Evolutionary conservation across 169 alveolate species (phyloP).

Genomic region (Amoebophrya sp.): DNA sequence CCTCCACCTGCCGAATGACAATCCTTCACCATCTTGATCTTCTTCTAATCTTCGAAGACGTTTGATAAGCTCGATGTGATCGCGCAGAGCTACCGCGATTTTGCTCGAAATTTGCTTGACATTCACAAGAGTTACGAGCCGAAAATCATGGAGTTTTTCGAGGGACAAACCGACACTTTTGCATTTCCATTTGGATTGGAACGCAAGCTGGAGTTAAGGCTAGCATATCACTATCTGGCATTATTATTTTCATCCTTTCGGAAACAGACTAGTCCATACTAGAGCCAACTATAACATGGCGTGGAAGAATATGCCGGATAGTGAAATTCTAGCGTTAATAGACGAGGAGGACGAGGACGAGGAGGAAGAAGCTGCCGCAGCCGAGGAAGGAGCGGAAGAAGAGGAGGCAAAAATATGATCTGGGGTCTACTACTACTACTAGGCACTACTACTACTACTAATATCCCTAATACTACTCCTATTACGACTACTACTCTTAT

Average conservation of each 20-base stretch:
- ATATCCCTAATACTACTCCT: neutral
- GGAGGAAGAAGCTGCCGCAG: too few species aligned
- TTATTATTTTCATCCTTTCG: too few species aligned
- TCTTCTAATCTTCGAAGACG: too few species aligned
- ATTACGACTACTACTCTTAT: neutral
- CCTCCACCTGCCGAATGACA: too few species aligned
- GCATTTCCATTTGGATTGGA: too few species aligned
- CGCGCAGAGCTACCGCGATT: constrained; percentile 17
- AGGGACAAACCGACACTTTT: neutral
- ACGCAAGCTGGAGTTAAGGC: too few species aligned
- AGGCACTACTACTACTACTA: neutral
- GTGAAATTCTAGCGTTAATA: too few species aligned
- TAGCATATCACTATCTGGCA: too few species aligned
- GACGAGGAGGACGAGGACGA: constrained; percentile 26
- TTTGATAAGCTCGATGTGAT: constrained; percentile 12
- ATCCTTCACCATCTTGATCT: too few species aligned
- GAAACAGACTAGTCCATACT: too few species aligned
- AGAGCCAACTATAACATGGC: neutral
- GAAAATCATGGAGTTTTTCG: neutral
- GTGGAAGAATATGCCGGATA: neutral
- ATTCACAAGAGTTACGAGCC: neutral
- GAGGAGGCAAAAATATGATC: neutral
- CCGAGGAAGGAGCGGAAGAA: too few species aligned
- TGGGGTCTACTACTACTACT: neutral
- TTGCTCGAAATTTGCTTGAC: neutral